Percentiles rank a stretch among this genome's conserved stretches.
These are phyloP conservation scores for Collariella sp. DNA, from an alignment of 495 filamentous ascomycete species.

Conservation along the genomic window DNA sequence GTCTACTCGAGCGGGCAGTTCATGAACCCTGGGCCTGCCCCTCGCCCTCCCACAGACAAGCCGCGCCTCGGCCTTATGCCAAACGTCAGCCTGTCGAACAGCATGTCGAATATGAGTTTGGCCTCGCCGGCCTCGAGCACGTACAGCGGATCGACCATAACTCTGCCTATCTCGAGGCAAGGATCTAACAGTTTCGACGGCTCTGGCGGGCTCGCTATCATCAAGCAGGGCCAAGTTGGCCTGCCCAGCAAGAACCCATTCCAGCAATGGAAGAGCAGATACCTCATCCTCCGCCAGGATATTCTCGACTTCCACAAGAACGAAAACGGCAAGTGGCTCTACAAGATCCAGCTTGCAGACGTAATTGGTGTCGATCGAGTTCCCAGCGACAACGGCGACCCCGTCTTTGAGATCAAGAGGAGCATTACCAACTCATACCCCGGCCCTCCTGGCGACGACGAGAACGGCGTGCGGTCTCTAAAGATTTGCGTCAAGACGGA, in stretches of 20 bases:
- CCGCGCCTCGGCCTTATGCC: conserved; percentile 72
- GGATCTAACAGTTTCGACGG: conserved; percentile 52
- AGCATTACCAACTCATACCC: conserved; percentile 37
- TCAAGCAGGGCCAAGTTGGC: conserved; percentile 71
- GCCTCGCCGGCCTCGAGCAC: conserved; percentile 51
- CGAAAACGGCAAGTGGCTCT: conserved; percentile 71
- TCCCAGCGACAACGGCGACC: conserved; percentile 60
- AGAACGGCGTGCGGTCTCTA: conserved; percentile 69
- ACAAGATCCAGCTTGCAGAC: conserved; percentile 72
- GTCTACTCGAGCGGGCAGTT: conserved; percentile 67
- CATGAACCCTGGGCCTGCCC: conserved; percentile 94
- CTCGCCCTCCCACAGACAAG: conserved; percentile 76
- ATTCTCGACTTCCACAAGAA: conserved; percentile 87
- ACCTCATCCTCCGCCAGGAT: conserved; percentile 77
- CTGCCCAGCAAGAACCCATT: conserved; percentile 69
- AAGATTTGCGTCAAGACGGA: conserved; percentile 87
- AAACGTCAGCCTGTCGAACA: conserved; percentile 62
- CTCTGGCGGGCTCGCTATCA: conserved; percentile 55
- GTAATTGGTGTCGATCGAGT: conserved; percentile 78
- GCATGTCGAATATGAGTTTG: conserved; percentile 64
- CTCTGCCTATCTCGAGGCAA: conserved; percentile 53
- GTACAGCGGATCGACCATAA: conserved; percentile 58
- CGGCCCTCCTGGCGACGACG: conserved; percentile 47
- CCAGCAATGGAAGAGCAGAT: conserved; percentile 75
- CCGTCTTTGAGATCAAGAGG: conserved; percentile 85